phyloP scores from a whole-genome alignment of 352 stramenopile genomes.

The Globisporangium canariense region DNA sequence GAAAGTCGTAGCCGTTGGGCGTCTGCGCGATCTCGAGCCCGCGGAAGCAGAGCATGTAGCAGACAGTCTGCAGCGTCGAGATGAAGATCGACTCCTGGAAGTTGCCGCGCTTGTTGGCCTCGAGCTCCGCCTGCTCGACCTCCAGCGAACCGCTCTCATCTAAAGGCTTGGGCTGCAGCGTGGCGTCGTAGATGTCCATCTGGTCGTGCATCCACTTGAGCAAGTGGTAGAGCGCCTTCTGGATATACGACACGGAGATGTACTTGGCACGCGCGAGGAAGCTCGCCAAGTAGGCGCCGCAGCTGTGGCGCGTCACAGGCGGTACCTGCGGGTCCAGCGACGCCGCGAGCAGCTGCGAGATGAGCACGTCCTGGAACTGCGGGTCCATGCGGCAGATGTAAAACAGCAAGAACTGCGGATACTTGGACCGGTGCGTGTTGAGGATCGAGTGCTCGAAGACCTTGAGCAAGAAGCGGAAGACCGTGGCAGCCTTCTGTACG shows the following conservation, averaged over 20 bases:
- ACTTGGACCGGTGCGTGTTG: constrained; percentile 91
- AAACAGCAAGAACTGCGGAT: constrained; percentile 91
- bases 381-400: constrained; percentile 76
- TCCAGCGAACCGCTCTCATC: constrained; percentile 17
- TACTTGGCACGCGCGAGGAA: constrained; percentile 95
- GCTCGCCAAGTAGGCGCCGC: constrained; percentile 94
- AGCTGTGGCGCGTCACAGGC: constrained; percentile 90
- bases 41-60: constrained; percentile 97
- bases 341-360: constrained; percentile 72
- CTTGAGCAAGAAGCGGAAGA: constrained; percentile 82
- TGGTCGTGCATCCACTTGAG: constrained; percentile 94
- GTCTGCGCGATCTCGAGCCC: constrained; percentile 83
- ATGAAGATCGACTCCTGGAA: constrained; percentile 80
- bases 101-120: constrained; percentile 20
- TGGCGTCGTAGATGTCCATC: constrained; percentile 84
- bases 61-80: constrained; percentile 92
- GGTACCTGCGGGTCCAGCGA: constrained; percentile 81
- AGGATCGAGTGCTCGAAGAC: constrained; percentile 84
- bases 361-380: constrained; percentile 82
- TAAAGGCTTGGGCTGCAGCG: constrained; percentile 22
- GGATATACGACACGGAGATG: constrained; percentile 90
- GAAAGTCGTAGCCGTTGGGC: constrained; percentile 72
- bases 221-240: constrained; percentile 91
- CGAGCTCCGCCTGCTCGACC: constrained; percentile 20
- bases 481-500: constrained; percentile 45